Base-by-base conservation (phyloP, 768 basidiomycete species). In the Lactarius akahatsu region DNA sequence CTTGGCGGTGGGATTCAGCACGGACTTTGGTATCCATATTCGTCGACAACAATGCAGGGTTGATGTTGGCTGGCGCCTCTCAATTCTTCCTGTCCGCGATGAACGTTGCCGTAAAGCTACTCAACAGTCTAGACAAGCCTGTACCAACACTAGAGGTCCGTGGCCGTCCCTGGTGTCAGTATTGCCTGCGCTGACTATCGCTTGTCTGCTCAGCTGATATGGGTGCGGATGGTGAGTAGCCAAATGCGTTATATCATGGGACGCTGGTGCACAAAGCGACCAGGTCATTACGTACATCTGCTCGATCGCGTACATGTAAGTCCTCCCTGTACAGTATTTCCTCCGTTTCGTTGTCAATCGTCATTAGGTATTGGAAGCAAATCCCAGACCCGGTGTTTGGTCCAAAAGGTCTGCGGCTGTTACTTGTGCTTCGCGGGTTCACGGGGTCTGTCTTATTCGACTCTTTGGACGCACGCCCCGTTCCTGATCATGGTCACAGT, bases 381-480 rank as follows among this genome's bases (percentile, higher is more conserved):
- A 77, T 86, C 8, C 80, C 79, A 4, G 78, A 93, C 72, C 89
- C 90, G 0, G 74, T 87, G 34, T 71, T 88, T 0, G 92, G 91
- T 1, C 92, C 91, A 0, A 85, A 86, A 55, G 89, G 81, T 2
- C 84, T 93, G 4, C 80, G 91, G 41, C 64, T 77, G 5, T 75
- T 90, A 9, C 77, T 92, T 4, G 75, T 81, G 1, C 73, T 80
- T 15, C 79, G 91, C 68, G 90, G 90, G 0, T 75, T 89, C 65
- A 76, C 81, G n/a, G 91, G 90, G 84, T 89, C 64, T 50, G 80
- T 18, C 8, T 11, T 7, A n/a, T 9, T 30, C 16, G 2, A 16
- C 36, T 41, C 41, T 38, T 3, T 34, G 30, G 23, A 43, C n/a
- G 23, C 30, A 38, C 15, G 40, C 11, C 11, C 36, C n/a, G n/a